phyloP scores from a whole-genome alignment of 2,329 filamentous ascomycete genomes.

The Penicillium carneum region DNA sequence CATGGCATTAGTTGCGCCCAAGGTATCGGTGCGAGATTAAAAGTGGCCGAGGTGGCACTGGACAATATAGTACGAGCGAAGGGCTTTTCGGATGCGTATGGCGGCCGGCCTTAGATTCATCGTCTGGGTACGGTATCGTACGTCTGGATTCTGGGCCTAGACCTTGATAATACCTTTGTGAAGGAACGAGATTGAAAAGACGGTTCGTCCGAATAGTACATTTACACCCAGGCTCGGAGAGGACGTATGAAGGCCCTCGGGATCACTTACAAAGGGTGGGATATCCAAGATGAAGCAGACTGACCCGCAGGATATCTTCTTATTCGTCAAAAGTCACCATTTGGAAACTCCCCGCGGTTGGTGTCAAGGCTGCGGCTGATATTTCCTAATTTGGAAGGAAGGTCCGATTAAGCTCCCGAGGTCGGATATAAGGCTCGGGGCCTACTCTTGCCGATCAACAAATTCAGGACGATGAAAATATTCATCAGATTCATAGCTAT shows the following conservation, averaged over 20 bases:
- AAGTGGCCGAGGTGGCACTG: conserved; percentile 55
- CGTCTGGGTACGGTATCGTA: conserved; percentile 60
- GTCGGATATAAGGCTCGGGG: conserved; percentile 7
- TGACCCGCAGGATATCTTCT: neutral
- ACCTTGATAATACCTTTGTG: conserved; percentile 54
- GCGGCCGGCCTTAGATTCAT: conserved; percentile 57
- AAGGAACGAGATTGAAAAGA: conserved; percentile 21
- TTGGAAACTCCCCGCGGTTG: neutral
- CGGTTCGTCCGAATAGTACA: neutral
- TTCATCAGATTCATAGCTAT: neutral
- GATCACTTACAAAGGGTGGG: too few species aligned
- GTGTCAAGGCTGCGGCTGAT: neutral
- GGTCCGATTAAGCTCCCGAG: conserved; percentile 5
- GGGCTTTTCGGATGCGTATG: conserved; percentile 43
- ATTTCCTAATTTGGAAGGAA: neutral
- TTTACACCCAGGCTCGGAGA: neutral
- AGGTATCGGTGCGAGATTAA: conserved; percentile 49
- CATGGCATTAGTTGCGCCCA: conserved; percentile 58
- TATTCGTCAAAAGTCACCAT: neutral
- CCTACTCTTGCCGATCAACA: neutral
- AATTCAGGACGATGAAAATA: neutral
- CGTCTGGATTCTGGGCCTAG: conserved; percentile 54
- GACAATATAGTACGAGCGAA: conserved; percentile 56
- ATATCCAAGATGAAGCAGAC: neutral
- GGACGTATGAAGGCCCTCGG: neutral